phyloP scores from a whole-genome alignment of 257 asterid species.

The Rubia yunnanensis region DNA sequence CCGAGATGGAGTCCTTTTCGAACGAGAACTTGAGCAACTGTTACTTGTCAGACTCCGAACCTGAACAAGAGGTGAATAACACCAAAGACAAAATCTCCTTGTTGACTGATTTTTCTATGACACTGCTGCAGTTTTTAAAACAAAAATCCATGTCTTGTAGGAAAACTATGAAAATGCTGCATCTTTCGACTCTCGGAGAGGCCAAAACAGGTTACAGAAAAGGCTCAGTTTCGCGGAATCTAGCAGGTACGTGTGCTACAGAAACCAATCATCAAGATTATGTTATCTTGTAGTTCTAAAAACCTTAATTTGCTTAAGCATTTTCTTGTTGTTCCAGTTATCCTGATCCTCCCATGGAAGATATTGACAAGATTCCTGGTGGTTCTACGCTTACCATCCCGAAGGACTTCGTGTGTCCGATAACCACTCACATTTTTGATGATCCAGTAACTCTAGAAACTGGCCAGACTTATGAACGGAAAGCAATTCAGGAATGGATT shows the following conservation, averaged over 20 bases:
- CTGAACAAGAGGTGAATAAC: constrained; percentile 47
- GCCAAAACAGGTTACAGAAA: constrained; percentile 20
- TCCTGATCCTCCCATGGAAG: constrained; percentile 44
- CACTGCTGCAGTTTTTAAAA: constrained; percentile 3
- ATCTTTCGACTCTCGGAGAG: constrained; percentile 32
- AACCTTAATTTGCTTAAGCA: constrained; percentile 4
- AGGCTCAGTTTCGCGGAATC: constrained; percentile 26
- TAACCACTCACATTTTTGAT: constrained; percentile 55
- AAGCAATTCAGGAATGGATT: constrained; percentile 80
- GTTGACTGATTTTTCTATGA: constrained; percentile 36
- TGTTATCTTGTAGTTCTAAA: not conserved
- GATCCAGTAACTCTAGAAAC: constrained; percentile 90
- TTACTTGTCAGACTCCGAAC: constrained; percentile 35
- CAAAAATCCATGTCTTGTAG: constrained; percentile 33
- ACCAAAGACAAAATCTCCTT: constrained; percentile 14
- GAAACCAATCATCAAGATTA: constrained; percentile 4
- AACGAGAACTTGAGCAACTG: constrained; percentile 25
- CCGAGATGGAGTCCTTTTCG: constrained; percentile 18
- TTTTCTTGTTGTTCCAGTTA: constrained; percentile 19
- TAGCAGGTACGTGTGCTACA: constrained; percentile 30
- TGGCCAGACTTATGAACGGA: constrained; percentile 71
- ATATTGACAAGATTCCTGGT: constrained; percentile 19
- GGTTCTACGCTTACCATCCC: constrained; percentile 44
- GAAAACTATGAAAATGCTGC: constrained; percentile 32
- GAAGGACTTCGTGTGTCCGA: constrained; percentile 80